Percentiles rank a stretch among this genome's conserved stretches.
Evolutionary conservation across 2,329 filamentous ascomycete genomes (phyloP).

Genomic region (Xylariaceae sp.): DNA sequence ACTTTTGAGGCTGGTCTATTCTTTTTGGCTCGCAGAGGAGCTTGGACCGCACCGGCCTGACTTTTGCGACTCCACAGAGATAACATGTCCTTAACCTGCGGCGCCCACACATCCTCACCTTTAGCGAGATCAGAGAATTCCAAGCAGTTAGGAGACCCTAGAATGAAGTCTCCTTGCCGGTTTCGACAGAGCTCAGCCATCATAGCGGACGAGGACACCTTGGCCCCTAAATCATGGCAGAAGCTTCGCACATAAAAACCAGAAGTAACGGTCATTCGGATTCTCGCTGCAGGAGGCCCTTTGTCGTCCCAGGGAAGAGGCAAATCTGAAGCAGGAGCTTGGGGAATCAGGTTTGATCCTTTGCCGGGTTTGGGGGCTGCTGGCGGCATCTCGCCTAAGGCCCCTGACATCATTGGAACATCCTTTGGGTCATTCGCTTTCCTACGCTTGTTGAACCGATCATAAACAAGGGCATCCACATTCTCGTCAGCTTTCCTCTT

Average conservation of each 20-base stretch:
- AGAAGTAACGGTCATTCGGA: constrained; percentile 91
- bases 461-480: constrained; percentile 62
- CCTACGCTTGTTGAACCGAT: constrained; percentile 50
- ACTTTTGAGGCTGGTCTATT: constrained; percentile 4
- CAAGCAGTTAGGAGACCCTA: constrained; percentile 73
- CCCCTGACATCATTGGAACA: constrained; percentile 63
- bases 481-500: constrained; percentile 65
- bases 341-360: constrained; percentile 61
- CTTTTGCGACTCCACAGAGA: constrained; percentile 47
- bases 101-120: constrained; percentile 83
- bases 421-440: constrained; percentile 41
- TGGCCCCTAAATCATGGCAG: constrained; percentile 87
- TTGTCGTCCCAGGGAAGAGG: constrained; percentile 64
- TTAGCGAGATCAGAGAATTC: constrained; percentile 78
- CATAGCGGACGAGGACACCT: constrained; percentile 78
- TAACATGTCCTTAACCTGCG: constrained; percentile 66
- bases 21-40: constrained; percentile 27
- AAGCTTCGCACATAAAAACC: constrained; percentile 97
- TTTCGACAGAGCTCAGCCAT: constrained; percentile 86
- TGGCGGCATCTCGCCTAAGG: constrained; percentile 58
- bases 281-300: constrained; percentile 76
- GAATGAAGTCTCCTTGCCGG: constrained; percentile 79
- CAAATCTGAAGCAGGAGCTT: constrained; percentile 52
- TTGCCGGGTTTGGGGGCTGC: constrained; percentile 47
- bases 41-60: constrained; percentile 8